A percentile compares a stretch with the other conserved stretches of the same genome.
These are phyloP conservation scores for Pleurotus ostreatus DNA, from an alignment of 768 basidiomycete species.

Conservation along the genomic window DNA sequence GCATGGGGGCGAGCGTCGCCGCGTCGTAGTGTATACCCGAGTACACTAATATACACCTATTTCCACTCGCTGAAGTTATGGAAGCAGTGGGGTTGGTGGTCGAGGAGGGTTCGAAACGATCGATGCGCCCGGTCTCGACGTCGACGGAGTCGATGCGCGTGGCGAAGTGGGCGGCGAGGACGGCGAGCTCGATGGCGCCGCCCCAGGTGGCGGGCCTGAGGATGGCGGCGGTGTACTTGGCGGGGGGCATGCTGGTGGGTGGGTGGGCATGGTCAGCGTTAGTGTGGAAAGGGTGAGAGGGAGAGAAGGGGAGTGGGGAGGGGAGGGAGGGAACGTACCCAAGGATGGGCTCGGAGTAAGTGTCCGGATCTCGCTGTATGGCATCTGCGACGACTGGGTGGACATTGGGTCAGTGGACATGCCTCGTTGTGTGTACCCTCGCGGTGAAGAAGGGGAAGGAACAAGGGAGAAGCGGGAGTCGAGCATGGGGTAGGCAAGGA, in stretches of 20 bases:
- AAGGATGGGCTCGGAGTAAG: conserved; percentile 81
- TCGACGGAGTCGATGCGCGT: conserved; percentile 90
- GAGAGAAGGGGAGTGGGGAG: neutral
- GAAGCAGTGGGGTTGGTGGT: too few species aligned
- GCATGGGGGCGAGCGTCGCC: conserved; percentile 73
- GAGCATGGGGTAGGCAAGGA: too few species aligned
- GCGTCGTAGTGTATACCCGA: conserved; percentile 98
- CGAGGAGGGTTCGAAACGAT: too few species aligned
- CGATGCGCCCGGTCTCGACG: conserved; percentile 87
- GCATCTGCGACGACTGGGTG: conserved; percentile 75
- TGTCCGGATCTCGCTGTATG: conserved; percentile 65
- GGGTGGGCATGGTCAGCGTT: neutral
- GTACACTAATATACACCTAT: conserved; percentile 78
- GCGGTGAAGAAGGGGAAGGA: neutral
- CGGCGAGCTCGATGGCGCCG: conserved; percentile 89
- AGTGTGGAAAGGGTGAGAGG: neutral
- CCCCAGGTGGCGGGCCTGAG: conserved; percentile 84
- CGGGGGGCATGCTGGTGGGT: conserved; percentile 39
- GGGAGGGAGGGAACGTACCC: conserved; percentile 47
- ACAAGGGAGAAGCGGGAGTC: neutral
- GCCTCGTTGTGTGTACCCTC: too few species aligned
- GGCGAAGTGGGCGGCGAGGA: conserved; percentile 77
- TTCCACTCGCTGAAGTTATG: too few species aligned
- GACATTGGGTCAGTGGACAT: neutral
- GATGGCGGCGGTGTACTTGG: conserved; percentile 79